These are phyloP conservation scores for Saccharomyces hybrid DNA, from an alignment of 1,139 yeast genomes.

Conservation along the genomic window DNA sequence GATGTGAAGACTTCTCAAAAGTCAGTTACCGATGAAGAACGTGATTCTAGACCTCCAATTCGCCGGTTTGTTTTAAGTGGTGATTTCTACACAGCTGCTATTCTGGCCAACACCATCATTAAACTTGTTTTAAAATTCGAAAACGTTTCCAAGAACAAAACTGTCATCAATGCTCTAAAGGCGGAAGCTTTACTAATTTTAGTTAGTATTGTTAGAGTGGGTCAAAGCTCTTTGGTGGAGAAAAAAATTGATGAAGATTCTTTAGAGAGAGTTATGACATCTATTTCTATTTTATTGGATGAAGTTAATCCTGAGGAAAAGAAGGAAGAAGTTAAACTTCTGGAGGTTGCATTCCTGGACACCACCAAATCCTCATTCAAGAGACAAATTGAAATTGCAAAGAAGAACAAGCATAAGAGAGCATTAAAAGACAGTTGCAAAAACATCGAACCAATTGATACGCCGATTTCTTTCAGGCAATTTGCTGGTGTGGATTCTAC, in stretches of 20 bases:
- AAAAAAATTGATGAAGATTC: conserved; percentile 92
- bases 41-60: conserved; percentile 54
- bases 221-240: conserved; percentile 68
- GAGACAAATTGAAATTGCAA: conserved; percentile 47
- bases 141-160: conserved; percentile 46
- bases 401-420: conserved; percentile 45
- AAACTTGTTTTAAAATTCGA: conserved; percentile 78
- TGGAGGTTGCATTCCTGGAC: conserved; percentile 72
- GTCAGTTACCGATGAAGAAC: conserved; percentile 19
- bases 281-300: conserved; percentile 69
- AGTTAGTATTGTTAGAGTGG: conserved; percentile 87
- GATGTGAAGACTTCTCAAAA: conserved; percentile 25
- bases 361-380: conserved; percentile 83
- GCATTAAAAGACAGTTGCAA: conserved; percentile 57
- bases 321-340: conserved; percentile 36
- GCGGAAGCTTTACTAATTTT: conserved; percentile 92
- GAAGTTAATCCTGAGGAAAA: conserved; percentile 42
- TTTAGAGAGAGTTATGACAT: conserved; percentile 79
- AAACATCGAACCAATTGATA: conserved; percentile 77
- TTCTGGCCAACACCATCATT: conserved; percentile 79
- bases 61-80: conserved; percentile 80
- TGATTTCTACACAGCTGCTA: conserved; percentile 86
- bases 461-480: conserved; percentile 75
- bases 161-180: conserved; percentile 69
- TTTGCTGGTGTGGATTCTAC: conserved; percentile 48